Evolutionary conservation across 768 basidiomycete species (phyloP), one percentile per base, ranked within the genome.

Genomic region (Leccinum uliginosum): DNA sequence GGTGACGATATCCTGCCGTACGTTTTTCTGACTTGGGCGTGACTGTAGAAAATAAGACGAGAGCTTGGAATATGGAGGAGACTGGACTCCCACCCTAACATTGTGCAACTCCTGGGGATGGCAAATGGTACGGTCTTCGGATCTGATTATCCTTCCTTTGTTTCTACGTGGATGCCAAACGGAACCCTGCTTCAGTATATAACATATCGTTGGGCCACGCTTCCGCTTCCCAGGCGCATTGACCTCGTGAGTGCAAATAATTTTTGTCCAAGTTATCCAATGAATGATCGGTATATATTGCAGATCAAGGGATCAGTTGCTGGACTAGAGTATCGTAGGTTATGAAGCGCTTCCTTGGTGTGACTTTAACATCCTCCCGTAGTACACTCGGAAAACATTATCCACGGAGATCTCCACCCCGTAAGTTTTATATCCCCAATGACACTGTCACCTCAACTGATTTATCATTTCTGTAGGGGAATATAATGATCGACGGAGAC

Each of bases 391-490:
- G 4, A 6, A 23, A 0, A 0, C 7, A 21, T 57, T 8, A n/a
- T 59, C 40, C 58, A 59, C 7, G 55, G 58, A 1, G 30, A 59
- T 57, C 15, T 59, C 14, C 58, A 59, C 2, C 58, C 58, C 1
- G 58, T 48, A 15, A 14, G 58, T 51, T n/a, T 51, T n/a, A 29
- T 12, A 17, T 57, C n/a, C 19, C 1, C 23, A 8, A 34, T 21
- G 10, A 17, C 17, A 17, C 9, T 14, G 5, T n/a, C n/a, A n/a
- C 6, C 26, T 11, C 0, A 8, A 12, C 9, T 35, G 15, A 57
- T 29, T 52, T 46, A 4, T 19, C 21, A 14, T 24, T 1, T 29
- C 12, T 24, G 6, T n/a, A 59, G 58, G 29, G 10, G 1, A 59
- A 59, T 35, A 49, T 59, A 2, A 6, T 59, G 24, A 48, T 59